These are phyloP conservation scores for Melastoma candidum DNA, from an alignment of 441 rosid species.

Conservation along the genomic window DNA sequence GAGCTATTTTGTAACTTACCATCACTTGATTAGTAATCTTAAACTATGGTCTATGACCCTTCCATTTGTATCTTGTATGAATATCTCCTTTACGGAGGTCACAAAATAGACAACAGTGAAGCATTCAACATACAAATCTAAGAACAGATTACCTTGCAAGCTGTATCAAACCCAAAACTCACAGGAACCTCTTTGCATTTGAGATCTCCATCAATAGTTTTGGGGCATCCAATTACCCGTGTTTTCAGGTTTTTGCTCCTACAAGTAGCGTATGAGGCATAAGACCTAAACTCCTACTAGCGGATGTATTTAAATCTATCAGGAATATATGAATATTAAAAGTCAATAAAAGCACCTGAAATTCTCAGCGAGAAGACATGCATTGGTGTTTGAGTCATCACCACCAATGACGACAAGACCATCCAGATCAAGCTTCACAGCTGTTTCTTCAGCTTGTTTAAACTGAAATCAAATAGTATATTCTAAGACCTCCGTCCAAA, in stretches of 20 bases:
- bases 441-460: conserved; percentile 96
- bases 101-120: not conserved
- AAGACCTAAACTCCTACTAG: conserved; percentile 1
- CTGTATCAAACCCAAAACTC: conserved; percentile 98
- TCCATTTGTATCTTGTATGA: not conserved
- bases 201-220: conserved; percentile 98
- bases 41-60: too few relatives aligned
- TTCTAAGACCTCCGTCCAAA: conserved; percentile 1
- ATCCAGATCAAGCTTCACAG: conserved; percentile 73
- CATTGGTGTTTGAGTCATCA: conserved; percentile 98
- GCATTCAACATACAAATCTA: not conserved
- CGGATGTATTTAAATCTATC: not conserved
- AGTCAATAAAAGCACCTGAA: conserved; percentile 43
- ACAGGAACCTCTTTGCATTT: conserved; percentile 95
- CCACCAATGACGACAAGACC: conserved; percentile 98
- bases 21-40: too few relatives aligned
- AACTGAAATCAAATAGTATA: conserved; percentile 39
- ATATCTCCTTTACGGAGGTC: not conserved
- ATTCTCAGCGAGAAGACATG: conserved; percentile 98
- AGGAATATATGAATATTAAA: not conserved
- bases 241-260: conserved; percentile 86
- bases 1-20: too few relatives aligned
- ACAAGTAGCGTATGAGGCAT: conserved; percentile 6
- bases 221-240: conserved; percentile 93
- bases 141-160: conserved; percentile 72